Conservation (phyloP, 179 eudicot species). For the Beta lomatogona region DNA sequence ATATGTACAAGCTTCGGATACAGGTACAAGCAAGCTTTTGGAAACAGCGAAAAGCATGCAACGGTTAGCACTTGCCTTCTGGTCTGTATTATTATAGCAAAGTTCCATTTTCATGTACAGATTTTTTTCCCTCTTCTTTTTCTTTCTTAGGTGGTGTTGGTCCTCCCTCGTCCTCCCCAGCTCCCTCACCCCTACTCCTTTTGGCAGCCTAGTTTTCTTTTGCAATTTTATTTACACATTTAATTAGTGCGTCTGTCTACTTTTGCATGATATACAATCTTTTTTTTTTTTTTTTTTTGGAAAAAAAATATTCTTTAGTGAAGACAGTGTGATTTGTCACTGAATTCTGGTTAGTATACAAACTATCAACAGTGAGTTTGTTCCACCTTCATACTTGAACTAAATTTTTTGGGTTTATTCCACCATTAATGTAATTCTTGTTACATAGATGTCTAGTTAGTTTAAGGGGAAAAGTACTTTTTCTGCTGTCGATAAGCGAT, state of each 20-base stretch:
- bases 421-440: neutral
- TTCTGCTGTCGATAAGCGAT: neutral
- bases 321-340: conserved; percentile 7
- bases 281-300: neutral
- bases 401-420: neutral
- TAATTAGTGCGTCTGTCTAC: conserved; percentile 23
- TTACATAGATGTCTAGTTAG: neutral
- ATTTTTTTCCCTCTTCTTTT: neutral
- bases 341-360: conserved; percentile 13
- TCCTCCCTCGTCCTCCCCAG: neutral
- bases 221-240: conserved; percentile 13
- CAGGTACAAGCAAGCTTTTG: conserved; percentile 16
- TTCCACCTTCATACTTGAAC: conserved; percentile 15
- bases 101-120: conserved; percentile 32
- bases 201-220: conserved; percentile 14
- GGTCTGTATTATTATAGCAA: conserved; percentile 20
- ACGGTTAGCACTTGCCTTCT: conserved; percentile 36
- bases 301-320: neutral
- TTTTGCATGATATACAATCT: neutral
- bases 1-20: conserved; percentile 23
- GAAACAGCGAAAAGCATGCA: conserved; percentile 26
- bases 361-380: conserved; percentile 3
- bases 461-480: neutral
- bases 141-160: conserved; percentile 16
- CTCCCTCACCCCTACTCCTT: conserved; percentile 7